These are phyloP conservation scores for Mucuna pruriens DNA, from an alignment of 306 rosid species.

Conservation along the genomic window DNA sequence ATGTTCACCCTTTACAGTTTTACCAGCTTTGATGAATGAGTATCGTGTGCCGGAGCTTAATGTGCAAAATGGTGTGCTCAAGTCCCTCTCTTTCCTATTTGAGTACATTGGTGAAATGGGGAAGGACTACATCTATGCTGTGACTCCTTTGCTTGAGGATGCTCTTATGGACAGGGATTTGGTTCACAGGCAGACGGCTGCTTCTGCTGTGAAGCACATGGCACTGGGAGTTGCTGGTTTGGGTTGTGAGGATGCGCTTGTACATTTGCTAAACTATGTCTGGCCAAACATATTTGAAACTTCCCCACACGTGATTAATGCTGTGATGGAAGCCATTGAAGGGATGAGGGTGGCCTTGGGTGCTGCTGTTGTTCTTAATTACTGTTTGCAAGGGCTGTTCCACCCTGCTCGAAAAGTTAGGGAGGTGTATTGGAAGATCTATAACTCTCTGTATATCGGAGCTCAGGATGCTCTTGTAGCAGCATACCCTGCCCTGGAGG, in stretches of 20 bases:
- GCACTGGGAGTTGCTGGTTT: constrained; percentile 97
- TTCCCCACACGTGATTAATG: constrained; percentile 93
- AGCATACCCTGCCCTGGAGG: constrained; percentile 46
- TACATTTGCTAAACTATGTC: constrained; percentile 84
- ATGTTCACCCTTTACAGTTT: constrained; percentile 91
- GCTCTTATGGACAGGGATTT: constrained; percentile 96
- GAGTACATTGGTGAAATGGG: constrained; percentile 99
- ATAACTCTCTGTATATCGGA: constrained; percentile 44
- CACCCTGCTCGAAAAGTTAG: constrained; percentile 49
- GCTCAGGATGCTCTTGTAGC: constrained; percentile 54
- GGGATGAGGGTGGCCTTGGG: constrained; percentile 99
- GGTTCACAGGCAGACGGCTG: constrained; percentile 97
- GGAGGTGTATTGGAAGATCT: constrained; percentile 52
- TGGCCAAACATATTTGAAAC: constrained; percentile 99
- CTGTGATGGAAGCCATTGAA: constrained; percentile 97
- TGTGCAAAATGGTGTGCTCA: constrained; percentile 93
- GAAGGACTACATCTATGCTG: constrained; percentile 93
- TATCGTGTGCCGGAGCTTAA: constrained; percentile 96
- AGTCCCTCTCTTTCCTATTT: constrained; percentile 89
- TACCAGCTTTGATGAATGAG: constrained; percentile 96
- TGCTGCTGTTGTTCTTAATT: constrained; percentile 79
- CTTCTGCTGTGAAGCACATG: constrained; percentile 99
- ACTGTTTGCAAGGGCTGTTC: constrained; percentile 48
- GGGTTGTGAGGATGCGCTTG: constrained; percentile 91
- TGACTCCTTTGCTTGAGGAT: constrained; percentile 94